Conservation (phyloP, 2,329 filamentous ascomycete species). For the Fonsecaea erecta region DNA sequence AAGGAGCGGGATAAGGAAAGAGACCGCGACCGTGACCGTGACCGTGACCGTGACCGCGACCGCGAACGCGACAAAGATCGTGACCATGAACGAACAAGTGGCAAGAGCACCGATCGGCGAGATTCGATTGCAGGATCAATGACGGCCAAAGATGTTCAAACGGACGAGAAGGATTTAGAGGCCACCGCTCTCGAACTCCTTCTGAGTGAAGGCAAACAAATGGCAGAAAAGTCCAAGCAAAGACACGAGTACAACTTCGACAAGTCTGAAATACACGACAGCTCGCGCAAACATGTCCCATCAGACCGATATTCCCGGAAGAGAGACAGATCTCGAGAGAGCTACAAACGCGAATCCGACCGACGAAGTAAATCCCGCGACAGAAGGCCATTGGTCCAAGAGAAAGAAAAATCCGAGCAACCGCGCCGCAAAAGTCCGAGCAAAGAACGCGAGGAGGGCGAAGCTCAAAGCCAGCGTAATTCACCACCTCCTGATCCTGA, state of each 20-base stretch:
- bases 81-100: slow-evolving; percentile 25
- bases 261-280: slow-evolving; percentile 40
- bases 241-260: slow-evolving; percentile 55
- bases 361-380: slow-evolving; percentile 36
- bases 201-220: slow-evolving; percentile 59
- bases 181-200: slow-evolving; percentile 60
- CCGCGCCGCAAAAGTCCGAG: slow-evolving; percentile 23
- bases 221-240: slow-evolving; percentile 57
- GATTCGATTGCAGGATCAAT: slow-evolving; percentile 42
- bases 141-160: slow-evolving; percentile 39
- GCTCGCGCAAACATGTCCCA: slow-evolving; percentile 37
- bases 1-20: slow-evolving; percentile 42
- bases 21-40: slow-evolving; percentile 44
- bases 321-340: slow-evolving; percentile 38
- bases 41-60: too few species aligned
- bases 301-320: slow-evolving; percentile 36
- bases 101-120: slow-evolving; percentile 41
- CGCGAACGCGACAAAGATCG: slow-evolving; percentile 43
- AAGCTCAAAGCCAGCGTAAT: slow-evolving; percentile 33
- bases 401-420: slow-evolving; percentile 11
- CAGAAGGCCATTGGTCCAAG: slow-evolving; percentile 20
- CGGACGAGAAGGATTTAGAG: slow-evolving; percentile 61
- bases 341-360: slow-evolving; percentile 31
- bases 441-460: slow-evolving; percentile 37
- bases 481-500: slow-evolving; percentile 30